Evolutionary conservation across 306 rosid species (phyloP).

Genomic region (Ormosia semicastrata): DNA sequence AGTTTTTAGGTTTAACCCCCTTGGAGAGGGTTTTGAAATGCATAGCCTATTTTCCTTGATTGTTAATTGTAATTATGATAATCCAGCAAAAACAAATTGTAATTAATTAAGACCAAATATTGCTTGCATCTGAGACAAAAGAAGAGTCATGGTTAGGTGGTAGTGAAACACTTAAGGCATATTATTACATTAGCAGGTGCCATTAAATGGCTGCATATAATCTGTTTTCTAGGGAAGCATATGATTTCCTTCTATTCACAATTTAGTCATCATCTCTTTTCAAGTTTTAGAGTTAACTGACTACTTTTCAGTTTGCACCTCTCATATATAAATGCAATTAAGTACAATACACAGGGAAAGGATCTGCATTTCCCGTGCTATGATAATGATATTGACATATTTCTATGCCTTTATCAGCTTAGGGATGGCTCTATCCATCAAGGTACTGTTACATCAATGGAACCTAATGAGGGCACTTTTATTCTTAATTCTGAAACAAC

Average conservation of each 20-base stretch:
- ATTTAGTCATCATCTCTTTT: not conserved
- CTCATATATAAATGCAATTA: not conserved
- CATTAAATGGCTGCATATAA: not conserved
- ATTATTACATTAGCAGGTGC: not conserved
- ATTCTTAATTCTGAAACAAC: constrained; percentile 72
- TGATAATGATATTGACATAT: constrained; percentile 12
- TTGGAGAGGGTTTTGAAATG: too few relatives aligned
- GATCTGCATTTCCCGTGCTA: not conserved
- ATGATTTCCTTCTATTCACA: not conserved
- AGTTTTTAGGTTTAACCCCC: too few relatives aligned
- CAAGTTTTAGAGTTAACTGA: not conserved
- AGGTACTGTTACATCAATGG: constrained; percentile 98
- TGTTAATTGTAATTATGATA: not conserved
- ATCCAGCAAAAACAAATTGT: not conserved
- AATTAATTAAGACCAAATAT: not conserved
- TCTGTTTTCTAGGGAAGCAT: not conserved
- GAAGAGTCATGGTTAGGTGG: not conserved
- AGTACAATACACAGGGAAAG: not conserved
- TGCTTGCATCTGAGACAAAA: not conserved
- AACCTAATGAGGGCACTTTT: constrained; percentile 86
- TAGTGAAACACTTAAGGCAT: not conserved
- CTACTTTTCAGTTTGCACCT: not conserved
- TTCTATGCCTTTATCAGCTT: constrained; percentile 50
- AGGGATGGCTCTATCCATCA: constrained; percentile 86
- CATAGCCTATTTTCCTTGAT: not conserved